Percentiles rank a stretch among this genome's conserved stretches.
phyloP scores from a whole-genome alignment of 345 rosid species.

The Arabidopsis arenosa region DNA sequence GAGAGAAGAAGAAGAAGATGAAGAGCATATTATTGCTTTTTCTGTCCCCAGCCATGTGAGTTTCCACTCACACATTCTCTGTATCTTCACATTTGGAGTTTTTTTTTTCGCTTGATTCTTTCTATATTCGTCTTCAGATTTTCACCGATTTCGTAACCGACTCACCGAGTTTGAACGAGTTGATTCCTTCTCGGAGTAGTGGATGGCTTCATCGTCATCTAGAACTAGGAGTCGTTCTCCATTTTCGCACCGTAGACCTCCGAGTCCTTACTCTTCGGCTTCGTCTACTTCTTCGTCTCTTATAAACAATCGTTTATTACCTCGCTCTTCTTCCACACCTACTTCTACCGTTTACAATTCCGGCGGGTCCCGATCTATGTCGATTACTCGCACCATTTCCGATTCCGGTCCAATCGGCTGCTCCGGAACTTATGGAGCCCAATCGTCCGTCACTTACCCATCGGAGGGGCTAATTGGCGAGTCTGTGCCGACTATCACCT shows the following conservation, averaged over 20 bases:
- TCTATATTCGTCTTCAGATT: slow-evolving; percentile 16
- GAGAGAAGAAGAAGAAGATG: slow-evolving; percentile 5
- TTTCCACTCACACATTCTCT: slow-evolving; percentile 62
- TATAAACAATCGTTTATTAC: slow-evolving; percentile 60
- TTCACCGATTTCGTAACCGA: slow-evolving; percentile 34
- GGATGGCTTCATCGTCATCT: slow-evolving; percentile 86
- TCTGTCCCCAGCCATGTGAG: slow-evolving; percentile 72
- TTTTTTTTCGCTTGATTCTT: slow-evolving; percentile 23
- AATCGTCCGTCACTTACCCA: slow-evolving; percentile 53
- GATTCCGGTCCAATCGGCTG: slow-evolving; percentile 53
- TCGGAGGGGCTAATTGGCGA: slow-evolving; percentile 67
- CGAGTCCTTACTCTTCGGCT: slow-evolving; percentile 75
- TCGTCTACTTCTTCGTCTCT: slow-evolving; percentile 73
- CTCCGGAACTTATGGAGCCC: slow-evolving; percentile 39
- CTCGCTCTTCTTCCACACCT: slow-evolving; percentile 78
- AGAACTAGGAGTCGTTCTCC: slow-evolving; percentile 88
- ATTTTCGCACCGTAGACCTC: slow-evolving; percentile 70
- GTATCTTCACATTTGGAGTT: slow-evolving; percentile 34
- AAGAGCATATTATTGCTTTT: slow-evolving; percentile 52
- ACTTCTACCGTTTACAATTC: slow-evolving; percentile 64
- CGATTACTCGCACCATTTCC: slow-evolving; percentile 62
- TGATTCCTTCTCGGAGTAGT: slow-evolving; percentile 27
- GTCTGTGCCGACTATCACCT: slow-evolving; percentile 54
- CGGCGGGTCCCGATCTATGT: slow-evolving; percentile 74
- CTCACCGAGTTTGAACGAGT: slow-evolving; percentile 50